A percentile compares a stretch with the other conserved stretches of the same genome.
These are phyloP conservation scores for Lepidium sativum DNA, from an alignment of 345 rosid species.

Conservation along the genomic window DNA sequence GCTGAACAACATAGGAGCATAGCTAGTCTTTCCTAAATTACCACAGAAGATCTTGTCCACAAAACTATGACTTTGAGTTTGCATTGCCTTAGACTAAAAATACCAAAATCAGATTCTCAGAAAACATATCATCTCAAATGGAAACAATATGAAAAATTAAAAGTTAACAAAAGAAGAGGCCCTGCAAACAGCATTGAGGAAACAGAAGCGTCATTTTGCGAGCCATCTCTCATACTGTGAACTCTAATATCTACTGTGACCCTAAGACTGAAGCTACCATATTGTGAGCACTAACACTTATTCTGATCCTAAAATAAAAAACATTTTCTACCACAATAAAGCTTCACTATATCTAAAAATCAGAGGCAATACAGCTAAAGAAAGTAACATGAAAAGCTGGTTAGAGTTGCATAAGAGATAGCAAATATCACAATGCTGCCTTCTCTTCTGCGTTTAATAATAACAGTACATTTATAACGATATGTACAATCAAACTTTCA, in stretches of 20 bases:
- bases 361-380: background rate
- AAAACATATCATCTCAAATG: background rate
- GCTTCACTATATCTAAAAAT: background rate
- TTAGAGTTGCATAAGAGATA: background rate
- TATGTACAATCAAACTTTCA: background rate
- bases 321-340: background rate
- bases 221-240: background rate
- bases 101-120: background rate
- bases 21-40: conserved; percentile 49
- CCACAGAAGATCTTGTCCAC: conserved; percentile 42
- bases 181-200: background rate
- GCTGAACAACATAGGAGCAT: conserved; percentile 64
- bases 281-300: background rate
- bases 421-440: background rate
- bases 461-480: background rate
- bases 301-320: background rate
- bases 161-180: background rate
- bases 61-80: conserved; percentile 30
- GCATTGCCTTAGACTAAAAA: conserved; percentile 56
- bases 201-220: background rate
- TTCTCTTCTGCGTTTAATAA: background rate
- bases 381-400: background rate
- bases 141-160: background rate
- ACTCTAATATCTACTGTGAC: background rate
- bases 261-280: background rate